Base-by-base conservation (phyloP, 2,329 filamentous ascomycete species). In the Fusarium robinianum region DNA sequence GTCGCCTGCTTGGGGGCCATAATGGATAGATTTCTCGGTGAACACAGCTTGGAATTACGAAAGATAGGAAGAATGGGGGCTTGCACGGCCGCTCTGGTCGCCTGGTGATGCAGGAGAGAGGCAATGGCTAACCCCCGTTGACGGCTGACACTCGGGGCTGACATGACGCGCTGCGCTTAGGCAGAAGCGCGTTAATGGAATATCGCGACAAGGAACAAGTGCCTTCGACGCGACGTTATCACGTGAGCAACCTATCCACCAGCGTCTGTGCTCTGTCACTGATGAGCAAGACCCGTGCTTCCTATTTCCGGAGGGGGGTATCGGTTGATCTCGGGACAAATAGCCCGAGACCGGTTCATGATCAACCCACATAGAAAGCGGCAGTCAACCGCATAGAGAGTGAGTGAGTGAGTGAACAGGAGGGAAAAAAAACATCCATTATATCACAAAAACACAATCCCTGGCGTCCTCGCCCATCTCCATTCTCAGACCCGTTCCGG, bases 1-100 rank as follows among this genome's bases (percentile, higher is more conserved):
- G 88, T 95, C 62, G 87, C 83, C 72, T 95, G 90, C 67, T 88
- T 90, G 29, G 72, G 72, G 57, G 74, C 72, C 72, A 76, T 76
- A 56, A 57, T 58, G 46, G 39, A 51, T 29, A 49, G 14, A 39
- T 35, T 54, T 24, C 26, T 31, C 23, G 39, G 24, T n/a, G 34
- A 35, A 34, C 36, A 18, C 23, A 44, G 19, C 25, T 39, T 17
- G 19, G 41, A 49, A 8, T 25, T 40, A 24, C 38, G 45, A 31
- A 48, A 18, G 29, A 51, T 19, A 36, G 15, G 29, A 16, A 18
- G 33, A 16, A 30, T 41, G 17, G 21, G 21, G 48, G 39, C 24
- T 32, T 37, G 42, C 2, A 47, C 35, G 33, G 38, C 31, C 17
- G 40, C 33, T 40, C 30, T 53, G 9, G 49, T 38, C 24, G 39